These are phyloP conservation scores for Gardenia jasminoides DNA, from an alignment of 257 asterid species.

Conservation along the genomic window DNA sequence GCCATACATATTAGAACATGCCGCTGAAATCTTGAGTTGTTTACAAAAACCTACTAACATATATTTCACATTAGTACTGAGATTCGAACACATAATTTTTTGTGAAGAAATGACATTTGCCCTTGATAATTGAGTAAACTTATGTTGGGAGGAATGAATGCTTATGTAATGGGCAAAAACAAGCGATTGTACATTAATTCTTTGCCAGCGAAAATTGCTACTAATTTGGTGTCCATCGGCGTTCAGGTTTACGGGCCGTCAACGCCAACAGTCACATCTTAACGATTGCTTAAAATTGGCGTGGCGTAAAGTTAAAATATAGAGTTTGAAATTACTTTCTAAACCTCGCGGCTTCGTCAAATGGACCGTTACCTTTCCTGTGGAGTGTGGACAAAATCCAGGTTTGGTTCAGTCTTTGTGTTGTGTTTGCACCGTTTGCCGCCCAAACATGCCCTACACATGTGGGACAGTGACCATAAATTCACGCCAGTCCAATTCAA, in stretches of 20 bases:
- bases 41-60: too few relatives aligned
- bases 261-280: slow-evolving; percentile 7
- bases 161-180: neutral
- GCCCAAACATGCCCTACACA: neutral
- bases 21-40: too few relatives aligned
- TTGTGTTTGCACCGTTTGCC: too few relatives aligned
- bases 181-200: neutral
- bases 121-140: too few relatives aligned
- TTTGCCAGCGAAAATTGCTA: neutral
- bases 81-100: too few relatives aligned
- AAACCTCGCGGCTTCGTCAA: neutral
- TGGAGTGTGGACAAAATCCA: neutral
- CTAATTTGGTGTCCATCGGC: neutral
- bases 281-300: neutral
- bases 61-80: too few relatives aligned
- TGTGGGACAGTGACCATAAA: too few relatives aligned
- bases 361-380: neutral
- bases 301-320: neutral
- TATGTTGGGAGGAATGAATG: too few relatives aligned
- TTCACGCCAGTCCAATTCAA: too few relatives aligned
- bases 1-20: too few relatives aligned
- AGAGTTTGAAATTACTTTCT: neutral
- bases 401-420: neutral
- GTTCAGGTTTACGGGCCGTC: neutral
- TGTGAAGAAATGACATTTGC: too few relatives aligned